Base-by-base conservation (phyloP, 208 protist species). In the Porcisia hertigi region DNA sequence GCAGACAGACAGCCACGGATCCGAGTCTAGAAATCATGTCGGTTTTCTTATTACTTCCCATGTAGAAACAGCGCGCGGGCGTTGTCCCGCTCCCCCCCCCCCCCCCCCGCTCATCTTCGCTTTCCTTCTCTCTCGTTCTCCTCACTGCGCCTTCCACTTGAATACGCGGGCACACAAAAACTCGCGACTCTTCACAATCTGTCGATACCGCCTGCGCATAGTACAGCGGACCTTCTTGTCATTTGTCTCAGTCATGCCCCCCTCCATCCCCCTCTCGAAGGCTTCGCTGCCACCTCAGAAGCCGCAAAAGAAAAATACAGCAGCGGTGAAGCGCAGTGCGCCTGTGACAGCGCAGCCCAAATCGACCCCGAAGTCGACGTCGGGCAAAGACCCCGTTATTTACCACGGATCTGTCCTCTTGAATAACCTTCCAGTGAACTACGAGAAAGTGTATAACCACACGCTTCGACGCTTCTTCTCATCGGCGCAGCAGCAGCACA, bases 371-470 rank as follows among this genome's bases (percentile, higher is more conserved):
- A 39, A 23, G 58, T 49, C 67, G 52, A 63, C 34, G 39, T n/a
- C 67, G 7, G 34, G 3, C 41, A 83, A 52, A 53, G 75, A 80
- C 54, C 81, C 78, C 18, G 70, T 84, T 39, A 86, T 94, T 71
- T 75, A 83, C 39, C 89, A 89, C 63, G 87, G 87, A 72, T 92
- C 87, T 45, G 85, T 96, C 52, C 83, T 94, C 16, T 47, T 93
- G 12, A 79, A 84, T 18, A 80, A 93, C 53, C 79, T 96, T 52
- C 92, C 89, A 18, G 80, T 85, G 0, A 84, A 88, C 78, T 87
- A 93, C 64, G 69, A 77, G 63, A 82, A 81, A 53, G 88, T 96
- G 55, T 94, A 96, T 86, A 83, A 80, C 54, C 86, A 87, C 79
- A 81, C 79, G 1, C 71, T 94, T 18, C 86, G 83, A n/a, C 83